These are phyloP conservation scores for Beta lomatogona DNA, from an alignment of 179 eudicot species.

Conservation along the genomic window DNA sequence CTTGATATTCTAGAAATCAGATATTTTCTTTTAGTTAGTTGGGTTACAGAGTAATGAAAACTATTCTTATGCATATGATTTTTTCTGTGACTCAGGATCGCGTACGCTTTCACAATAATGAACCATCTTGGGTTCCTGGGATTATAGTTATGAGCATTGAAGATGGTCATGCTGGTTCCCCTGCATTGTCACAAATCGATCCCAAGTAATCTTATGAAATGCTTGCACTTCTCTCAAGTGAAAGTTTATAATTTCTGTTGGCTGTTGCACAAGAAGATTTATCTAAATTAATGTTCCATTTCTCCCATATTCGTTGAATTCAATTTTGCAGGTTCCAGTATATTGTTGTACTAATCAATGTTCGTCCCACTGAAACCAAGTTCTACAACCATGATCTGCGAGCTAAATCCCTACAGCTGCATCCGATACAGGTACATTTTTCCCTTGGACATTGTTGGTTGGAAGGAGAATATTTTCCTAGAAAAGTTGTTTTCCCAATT, in stretches of 20 bases:
- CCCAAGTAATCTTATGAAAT: conserved; percentile 47
- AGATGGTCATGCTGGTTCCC: conserved; percentile 73
- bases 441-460: too few relatives aligned
- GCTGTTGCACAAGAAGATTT: not conserved
- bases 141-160: conserved; percentile 92
- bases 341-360: conserved; percentile 68
- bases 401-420: conserved; percentile 60
- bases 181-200: conserved; percentile 74
- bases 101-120: conserved; percentile 75
- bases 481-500: not conserved
- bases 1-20: not conserved
- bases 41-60: not conserved
- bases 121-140: conserved; percentile 81
- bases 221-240: not conserved
- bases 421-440: conserved; percentile 72
- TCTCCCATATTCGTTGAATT: not conserved
- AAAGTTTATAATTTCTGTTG: not conserved
- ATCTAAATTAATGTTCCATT: not conserved
- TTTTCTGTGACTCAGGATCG: conserved; percentile 56
- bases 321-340: conserved; percentile 56
- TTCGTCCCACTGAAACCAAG: conserved; percentile 53
- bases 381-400: conserved; percentile 50
- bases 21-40: not conserved
- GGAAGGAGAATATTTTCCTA: too few relatives aligned
- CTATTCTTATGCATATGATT: not conserved